Evolutionary conservation across 106 monocot species (phyloP).

Genomic region (Dendrobium catenatum): DNA sequence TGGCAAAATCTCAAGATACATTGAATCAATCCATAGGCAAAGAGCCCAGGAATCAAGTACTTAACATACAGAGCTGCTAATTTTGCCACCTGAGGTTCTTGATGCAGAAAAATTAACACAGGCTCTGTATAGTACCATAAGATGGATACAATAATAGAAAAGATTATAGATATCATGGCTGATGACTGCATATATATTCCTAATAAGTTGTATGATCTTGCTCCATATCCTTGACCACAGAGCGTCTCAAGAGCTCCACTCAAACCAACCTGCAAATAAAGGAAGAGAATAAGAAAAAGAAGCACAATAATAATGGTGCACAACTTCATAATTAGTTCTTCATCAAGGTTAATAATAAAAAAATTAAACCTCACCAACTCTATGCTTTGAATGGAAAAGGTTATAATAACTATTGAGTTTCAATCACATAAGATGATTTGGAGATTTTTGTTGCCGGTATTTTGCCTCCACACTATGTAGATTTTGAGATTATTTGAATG

Average conservation of each 20-base stretch:
- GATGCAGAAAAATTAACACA: constrained; percentile 50
- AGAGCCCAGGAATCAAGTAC: constrained; percentile 64
- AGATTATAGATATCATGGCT: constrained; percentile 29
- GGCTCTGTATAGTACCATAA: constrained; percentile 61
- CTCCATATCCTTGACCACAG: constrained; percentile 81
- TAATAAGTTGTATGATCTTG: constrained; percentile 47
- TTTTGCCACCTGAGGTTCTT: constrained; percentile 51
- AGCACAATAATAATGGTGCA: too few species aligned
- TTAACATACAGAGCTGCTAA: constrained; percentile 50
- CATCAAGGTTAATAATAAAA: too few species aligned
- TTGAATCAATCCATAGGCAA: constrained; percentile 59
- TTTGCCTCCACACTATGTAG: too few species aligned
- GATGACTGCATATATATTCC: constrained; percentile 83
- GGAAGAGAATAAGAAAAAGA: background rate
- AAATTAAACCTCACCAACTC: too few species aligned
- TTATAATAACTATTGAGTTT: too few species aligned
- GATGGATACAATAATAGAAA: constrained; percentile 38
- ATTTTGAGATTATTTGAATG: too few species aligned
- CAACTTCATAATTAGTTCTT: too few species aligned
- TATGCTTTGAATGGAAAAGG: too few species aligned
- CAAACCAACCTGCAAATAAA: constrained; percentile 48
- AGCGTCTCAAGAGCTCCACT: constrained; percentile 82
- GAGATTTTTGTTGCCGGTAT: too few species aligned
- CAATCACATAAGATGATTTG: too few species aligned
- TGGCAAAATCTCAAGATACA: constrained; percentile 76